phyloP scores from a whole-genome alignment of 768 basidiomycete species.

The Bullera alba region DNA sequence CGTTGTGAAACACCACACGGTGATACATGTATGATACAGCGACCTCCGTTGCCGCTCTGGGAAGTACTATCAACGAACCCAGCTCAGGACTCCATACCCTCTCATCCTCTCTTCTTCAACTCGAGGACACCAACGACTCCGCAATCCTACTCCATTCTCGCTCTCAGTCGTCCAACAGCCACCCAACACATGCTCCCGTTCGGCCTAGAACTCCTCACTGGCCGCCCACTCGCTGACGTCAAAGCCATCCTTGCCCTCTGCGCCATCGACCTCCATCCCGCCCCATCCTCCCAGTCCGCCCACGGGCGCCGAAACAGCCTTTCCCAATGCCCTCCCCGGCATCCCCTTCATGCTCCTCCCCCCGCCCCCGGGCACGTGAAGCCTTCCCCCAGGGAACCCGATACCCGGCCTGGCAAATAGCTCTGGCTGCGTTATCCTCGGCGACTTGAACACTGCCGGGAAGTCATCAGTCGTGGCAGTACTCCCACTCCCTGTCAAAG shows the following conservation, averaged over 20 bases:
- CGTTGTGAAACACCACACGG: too few species aligned
- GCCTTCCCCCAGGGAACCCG: slow-evolving; percentile 2
- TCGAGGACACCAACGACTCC: too few species aligned
- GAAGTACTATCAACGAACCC: too few species aligned
- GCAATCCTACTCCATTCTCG: too few species aligned
- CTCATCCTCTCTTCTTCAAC: too few species aligned
- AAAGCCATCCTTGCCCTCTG: slow-evolving; percentile 23
- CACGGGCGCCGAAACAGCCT: slow-evolving; percentile 36
- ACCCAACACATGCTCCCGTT: too few species aligned
- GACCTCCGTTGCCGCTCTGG: too few species aligned
- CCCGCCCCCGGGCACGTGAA: slow-evolving; percentile 5
- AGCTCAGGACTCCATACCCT: too few species aligned
- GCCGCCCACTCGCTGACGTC: slow-evolving; percentile 35
- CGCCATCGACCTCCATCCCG: slow-evolving; percentile 31
- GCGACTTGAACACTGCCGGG: slow-evolving; percentile 32
- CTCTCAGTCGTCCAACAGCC: too few species aligned
- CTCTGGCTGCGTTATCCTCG: slow-evolving; percentile 29
- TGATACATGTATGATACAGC: too few species aligned
- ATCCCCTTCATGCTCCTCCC: slow-evolving; percentile 14
- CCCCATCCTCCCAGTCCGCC: slow-evolving; percentile 13
- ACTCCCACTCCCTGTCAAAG: slow-evolving; percentile 1
- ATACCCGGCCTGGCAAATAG: slow-evolving; percentile 12
- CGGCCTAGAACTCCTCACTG: slow-evolving; percentile 29
- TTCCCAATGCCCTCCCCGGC: slow-evolving; percentile 20
- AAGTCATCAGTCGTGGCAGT: slow-evolving; percentile 25